A percentile compares a stretch with the other conserved stretches of the same genome.
Conservation (phyloP, 2,329 filamentous ascomycete genomes). For the Curvularia lunata region DNA sequence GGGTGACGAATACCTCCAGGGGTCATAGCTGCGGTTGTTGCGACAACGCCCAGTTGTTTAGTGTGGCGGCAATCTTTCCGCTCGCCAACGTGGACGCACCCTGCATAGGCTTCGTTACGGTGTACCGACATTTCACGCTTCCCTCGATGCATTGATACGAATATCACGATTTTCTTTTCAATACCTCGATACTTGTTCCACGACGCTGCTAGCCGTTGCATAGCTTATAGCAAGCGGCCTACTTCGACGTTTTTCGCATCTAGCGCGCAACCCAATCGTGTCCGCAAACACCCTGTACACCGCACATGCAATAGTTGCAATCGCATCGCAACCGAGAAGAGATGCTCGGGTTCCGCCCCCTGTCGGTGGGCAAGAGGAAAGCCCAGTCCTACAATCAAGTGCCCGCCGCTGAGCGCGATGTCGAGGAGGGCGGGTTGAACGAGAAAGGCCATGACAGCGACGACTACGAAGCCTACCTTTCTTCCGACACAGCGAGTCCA, state of each 20-base stretch:
- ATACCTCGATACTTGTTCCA: neutral
- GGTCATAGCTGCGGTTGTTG: conserved; percentile 10
- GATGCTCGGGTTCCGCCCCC: conserved; percentile 48
- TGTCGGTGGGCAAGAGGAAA: conserved; percentile 49
- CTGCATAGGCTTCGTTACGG: neutral
- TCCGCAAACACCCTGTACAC: conserved; percentile 1
- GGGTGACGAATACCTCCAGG: neutral
- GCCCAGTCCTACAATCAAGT: conserved; percentile 41
- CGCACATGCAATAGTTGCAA: conserved; percentile 12
- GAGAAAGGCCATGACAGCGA: conserved; percentile 51
- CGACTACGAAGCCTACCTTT: conserved; percentile 43
- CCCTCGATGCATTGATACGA: conserved; percentile 16
- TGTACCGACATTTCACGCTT: conserved; percentile 1
- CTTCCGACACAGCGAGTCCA: conserved; percentile 53
- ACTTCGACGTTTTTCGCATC: neutral
- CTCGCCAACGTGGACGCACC: conserved; percentile 6
- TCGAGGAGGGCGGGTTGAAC: conserved; percentile 43
- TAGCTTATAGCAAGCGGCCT: neutral
- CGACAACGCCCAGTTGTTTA: conserved; percentile 16
- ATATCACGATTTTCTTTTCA: conserved; percentile 3
- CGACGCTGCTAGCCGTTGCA: neutral
- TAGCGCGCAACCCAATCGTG: neutral
- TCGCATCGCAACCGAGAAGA: neutral
- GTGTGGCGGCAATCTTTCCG: conserved; percentile 15
- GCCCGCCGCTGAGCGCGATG: conserved; percentile 37